Conservation (phyloP, 208 protist genomes). For the Trypanosoma melophagium region DNA sequence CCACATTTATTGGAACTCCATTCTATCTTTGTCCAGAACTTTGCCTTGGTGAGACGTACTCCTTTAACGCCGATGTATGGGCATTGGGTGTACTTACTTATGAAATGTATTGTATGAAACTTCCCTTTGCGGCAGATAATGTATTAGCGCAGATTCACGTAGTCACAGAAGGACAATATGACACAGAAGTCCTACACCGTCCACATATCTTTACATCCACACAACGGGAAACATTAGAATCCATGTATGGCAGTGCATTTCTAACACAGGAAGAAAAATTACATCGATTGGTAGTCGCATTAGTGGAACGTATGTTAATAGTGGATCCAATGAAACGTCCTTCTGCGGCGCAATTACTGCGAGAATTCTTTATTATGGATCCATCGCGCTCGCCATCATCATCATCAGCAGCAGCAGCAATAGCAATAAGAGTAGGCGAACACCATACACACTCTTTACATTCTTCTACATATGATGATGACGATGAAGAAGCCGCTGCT, state of each 20-base stretch:
- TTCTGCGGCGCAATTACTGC: constrained; percentile 53
- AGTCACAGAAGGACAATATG: constrained; percentile 82
- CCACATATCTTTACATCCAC: constrained; percentile 43
- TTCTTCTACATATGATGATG: too few species aligned
- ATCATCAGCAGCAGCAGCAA: background rate
- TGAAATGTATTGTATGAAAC: constrained; percentile 76
- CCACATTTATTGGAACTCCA: constrained; percentile 89
- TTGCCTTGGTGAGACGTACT: constrained; percentile 84
- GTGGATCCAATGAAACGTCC: constrained; percentile 55
- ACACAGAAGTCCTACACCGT: constrained; percentile 40
- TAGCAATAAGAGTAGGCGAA: background rate
- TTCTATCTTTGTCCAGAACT: constrained; percentile 91
- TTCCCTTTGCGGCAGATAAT: constrained; percentile 84
- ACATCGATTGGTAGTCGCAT: constrained; percentile 53
- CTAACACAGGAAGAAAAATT: constrained; percentile 48
- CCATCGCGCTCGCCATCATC: constrained; percentile 7
- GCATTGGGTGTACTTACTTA: constrained; percentile 85
- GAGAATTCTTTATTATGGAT: constrained; percentile 42
- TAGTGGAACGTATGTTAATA: constrained; percentile 69
- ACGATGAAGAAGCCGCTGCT: too few species aligned
- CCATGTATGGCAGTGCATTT: constrained; percentile 51
- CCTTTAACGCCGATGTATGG: constrained; percentile 85
- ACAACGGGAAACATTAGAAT: constrained; percentile 37
- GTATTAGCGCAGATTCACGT: constrained; percentile 83
- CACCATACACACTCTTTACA: too few species aligned